Percentiles rank a stretch among this genome's conserved stretches.
Evolutionary conservation across 345 rosid species (phyloP).

Genomic region (Orychophragmus violaceus): DNA sequence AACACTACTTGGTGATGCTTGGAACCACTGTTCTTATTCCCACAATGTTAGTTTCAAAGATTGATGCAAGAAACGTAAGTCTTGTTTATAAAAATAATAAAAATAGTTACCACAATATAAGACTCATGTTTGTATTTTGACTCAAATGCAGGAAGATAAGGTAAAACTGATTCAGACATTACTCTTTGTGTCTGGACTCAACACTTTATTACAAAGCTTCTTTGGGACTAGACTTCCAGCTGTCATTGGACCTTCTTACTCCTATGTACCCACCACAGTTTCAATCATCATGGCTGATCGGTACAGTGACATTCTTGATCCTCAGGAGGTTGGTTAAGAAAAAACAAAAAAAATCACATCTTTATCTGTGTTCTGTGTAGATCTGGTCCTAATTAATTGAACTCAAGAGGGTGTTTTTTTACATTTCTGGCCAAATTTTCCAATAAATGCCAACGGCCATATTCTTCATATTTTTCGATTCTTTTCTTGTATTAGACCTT

Average conservation of each 20-base stretch:
- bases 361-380: not conserved
- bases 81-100: not conserved
- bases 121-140: not conserved
- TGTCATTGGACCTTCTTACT: constrained; percentile 71
- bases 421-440: no score
- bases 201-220: no score
- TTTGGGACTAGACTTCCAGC: no score
- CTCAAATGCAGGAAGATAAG: constrained; percentile 58
- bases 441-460: no score
- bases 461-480: no score
- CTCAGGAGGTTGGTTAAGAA: constrained; percentile 54
- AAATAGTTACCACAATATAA: not conserved
- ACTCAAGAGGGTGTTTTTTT: not conserved
- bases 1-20: constrained; percentile 92
- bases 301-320: no score
- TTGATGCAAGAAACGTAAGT: constrained; percentile 86
- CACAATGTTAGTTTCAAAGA: constrained; percentile 62
- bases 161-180: constrained; percentile 85
- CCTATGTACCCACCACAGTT: constrained; percentile 71
- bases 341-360: not conserved
- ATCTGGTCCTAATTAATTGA: not conserved
- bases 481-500: no score
- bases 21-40: constrained; percentile 89
- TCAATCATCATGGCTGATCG: constrained; percentile 81
- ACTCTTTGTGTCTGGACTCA: constrained; percentile 83